Base-by-base conservation (phyloP, 352 stramenopile species). In the Phytopythium cucurbitacearum region DNA sequence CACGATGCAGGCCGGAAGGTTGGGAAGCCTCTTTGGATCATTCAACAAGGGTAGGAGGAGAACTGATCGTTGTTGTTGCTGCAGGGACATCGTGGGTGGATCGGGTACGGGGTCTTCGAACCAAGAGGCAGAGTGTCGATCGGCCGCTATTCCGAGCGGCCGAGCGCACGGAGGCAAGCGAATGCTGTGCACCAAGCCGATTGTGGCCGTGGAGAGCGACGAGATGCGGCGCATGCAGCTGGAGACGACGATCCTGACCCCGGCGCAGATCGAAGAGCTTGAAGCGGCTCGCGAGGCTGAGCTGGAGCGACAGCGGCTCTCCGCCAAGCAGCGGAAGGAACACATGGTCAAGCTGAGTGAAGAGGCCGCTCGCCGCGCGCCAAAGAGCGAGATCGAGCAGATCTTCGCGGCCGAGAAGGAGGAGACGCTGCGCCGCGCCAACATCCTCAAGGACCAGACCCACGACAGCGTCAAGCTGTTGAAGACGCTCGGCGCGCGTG, bases 401-500 rank as follows among this genome's bases (percentile, higher is more conserved):
- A 59, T 89, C n/a, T 73, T 91, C 7, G 80, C 84, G 12, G 63
- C 68, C 9, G 80, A 93, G 53, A 89, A 89, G 28, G 61, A 78
- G 15, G 69, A 84, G 39, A 76, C 83, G 15, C 60, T 86, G 36
- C 72, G 70, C 44, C 68, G 70, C 12, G 82, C 78, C 15, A 67
- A 44, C 16, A 63, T 76, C 3, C 59, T 93, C 6, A 84, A 91
- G 45, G 82, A 93, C 51, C 78, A 89, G 51, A 71, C 64, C 45
- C 80, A 93, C 56, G 94, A 98, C 67, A 87, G 93, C 33, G 89
- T 98, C 35, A 98, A 98, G 73, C 70, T 97, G 28, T 85, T 98
- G 55, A 95, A 93, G 59, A 97, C 90, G 16, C 89, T 97, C 2
- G 92, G 85, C 28, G 87, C 91, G 46, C 71, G 93, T 10, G 93